These are phyloP conservation scores for Jacaranda copaia DNA, from an alignment of 257 asterid species.

Conservation along the genomic window DNA sequence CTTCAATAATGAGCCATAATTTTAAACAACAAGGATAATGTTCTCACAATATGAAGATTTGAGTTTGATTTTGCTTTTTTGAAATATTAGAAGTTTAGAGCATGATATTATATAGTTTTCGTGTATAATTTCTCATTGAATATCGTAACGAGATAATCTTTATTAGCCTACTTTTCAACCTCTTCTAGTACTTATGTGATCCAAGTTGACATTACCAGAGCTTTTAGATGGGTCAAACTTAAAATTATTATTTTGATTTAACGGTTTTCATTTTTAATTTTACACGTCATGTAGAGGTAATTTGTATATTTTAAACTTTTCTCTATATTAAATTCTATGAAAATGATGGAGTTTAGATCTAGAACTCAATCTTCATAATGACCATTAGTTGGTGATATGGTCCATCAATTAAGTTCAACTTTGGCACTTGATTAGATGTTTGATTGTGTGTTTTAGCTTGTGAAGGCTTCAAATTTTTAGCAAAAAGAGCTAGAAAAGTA, in stretches of 20 bases:
- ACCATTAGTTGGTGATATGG: slow-evolving; percentile 25
- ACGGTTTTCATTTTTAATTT: too few relatives aligned
- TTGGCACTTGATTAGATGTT: slow-evolving; percentile 33
- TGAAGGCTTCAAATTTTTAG: background rate
- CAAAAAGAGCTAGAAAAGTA: background rate
- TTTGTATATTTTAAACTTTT: too few relatives aligned
- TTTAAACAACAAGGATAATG: background rate
- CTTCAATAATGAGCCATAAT: background rate
- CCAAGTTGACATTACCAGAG: too few relatives aligned
- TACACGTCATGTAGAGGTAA: too few relatives aligned
- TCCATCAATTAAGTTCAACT: slow-evolving; percentile 20
- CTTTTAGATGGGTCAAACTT: too few relatives aligned
- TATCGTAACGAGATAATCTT: too few relatives aligned
- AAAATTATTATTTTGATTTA: too few relatives aligned
- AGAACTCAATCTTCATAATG: slow-evolving; percentile 12
- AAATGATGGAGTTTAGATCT: slow-evolving; percentile 21
- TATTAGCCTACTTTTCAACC: too few relatives aligned
- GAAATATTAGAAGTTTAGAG: background rate
- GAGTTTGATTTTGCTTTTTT: background rate
- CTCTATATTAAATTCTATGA: background rate
- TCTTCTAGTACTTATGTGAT: too few relatives aligned
- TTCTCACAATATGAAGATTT: background rate
- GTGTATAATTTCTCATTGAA: too few relatives aligned
- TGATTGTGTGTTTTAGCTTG: slow-evolving; percentile 15
- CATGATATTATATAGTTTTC: background rate